These are phyloP conservation scores for Ceratobasidium papillatum DNA, from an alignment of 1,284 basidiomycete genomes.

Conservation along the genomic window DNA sequence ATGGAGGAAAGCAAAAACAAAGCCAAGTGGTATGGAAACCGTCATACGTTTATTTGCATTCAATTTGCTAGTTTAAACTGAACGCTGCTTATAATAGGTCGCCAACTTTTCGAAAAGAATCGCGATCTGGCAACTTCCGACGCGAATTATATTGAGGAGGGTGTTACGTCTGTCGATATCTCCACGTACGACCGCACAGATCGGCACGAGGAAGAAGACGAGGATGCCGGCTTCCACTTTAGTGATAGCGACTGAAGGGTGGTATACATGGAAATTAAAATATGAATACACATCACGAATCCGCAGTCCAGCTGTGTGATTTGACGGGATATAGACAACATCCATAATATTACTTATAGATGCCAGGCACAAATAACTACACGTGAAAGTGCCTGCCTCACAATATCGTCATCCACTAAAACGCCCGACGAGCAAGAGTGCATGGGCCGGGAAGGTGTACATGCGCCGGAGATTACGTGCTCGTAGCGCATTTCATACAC, in stretches of 20 bases:
- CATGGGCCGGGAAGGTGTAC: background rate
- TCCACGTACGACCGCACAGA: slow-evolving; percentile 82
- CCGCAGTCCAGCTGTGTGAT: background rate
- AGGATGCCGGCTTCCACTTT: slow-evolving; percentile 65
- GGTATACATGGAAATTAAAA: slow-evolving; percentile 2
- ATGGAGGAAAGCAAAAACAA: slow-evolving; percentile 68
- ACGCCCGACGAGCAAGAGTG: background rate
- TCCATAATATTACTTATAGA: too few relatives aligned
- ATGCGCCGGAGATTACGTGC: background rate
- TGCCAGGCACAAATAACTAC: background rate
- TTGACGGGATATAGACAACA: background rate
- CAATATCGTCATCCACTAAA: background rate
- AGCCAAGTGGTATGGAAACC: slow-evolving; percentile 70
- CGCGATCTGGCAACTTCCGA: slow-evolving; percentile 73
- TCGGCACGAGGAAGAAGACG: slow-evolving; percentile 68
- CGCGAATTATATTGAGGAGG: slow-evolving; percentile 80
- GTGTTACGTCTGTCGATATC: slow-evolving; percentile 82
- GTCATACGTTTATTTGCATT: background rate
- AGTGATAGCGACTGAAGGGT: slow-evolving; percentile 80
- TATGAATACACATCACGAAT: slow-evolving; percentile 3
- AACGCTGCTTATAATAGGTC: slow-evolving; percentile 61
- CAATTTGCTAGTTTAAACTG: background rate
- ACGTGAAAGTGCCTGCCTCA: background rate
- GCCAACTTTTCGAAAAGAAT: slow-evolving; percentile 88
- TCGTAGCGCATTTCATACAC: background rate